Base-by-base conservation (phyloP, 257 asterid species). In the Datura wrightii region DNA sequence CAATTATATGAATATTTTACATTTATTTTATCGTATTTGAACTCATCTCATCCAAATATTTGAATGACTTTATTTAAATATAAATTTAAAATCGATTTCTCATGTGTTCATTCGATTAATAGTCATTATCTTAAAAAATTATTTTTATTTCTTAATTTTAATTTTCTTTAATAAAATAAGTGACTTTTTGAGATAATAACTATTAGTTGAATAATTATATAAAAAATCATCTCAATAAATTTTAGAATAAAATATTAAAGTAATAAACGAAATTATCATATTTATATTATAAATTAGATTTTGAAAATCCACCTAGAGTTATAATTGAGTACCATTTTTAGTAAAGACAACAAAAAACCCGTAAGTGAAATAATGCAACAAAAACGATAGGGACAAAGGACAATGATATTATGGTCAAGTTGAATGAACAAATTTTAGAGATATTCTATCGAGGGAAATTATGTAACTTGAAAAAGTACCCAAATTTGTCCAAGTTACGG, bases 291-390 rank as follows among this genome's bases (percentile, higher is more conserved):
- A 72, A 36, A 14, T 31, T 74, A 72, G n/a, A 31, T 72, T 10
- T 48, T 0, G 1, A 31, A 4, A 11, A 31, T 14, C 2, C 31
- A 50, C 5, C 39, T 16, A 50, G 13, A 31, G 18, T 74, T 19
- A 11, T 5, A 76, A 50, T 50, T 8, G 44, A 24, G 15, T 14
- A 3, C 9, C 59, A 46, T 19, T 46, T 66, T 74, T 10, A 19
- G 19, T 19, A 46, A 72, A 72, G 42, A 72, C 36, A 11, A 46
- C 6, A 72, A 44, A 5, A 42, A 72, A 6, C 2, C 0, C 5
- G 5, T n/a, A 72, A 10, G 59, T 72, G 42, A 71, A 46, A 72
- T 72, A 72, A 72, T 72, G 58, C 58, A 46, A 6, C 80, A n/a
- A 72, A 46, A 44, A 14, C 10, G 18, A 63, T 63, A 63, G 71